These are phyloP conservation scores for Hirsutella thompsonii DNA, from an alignment of 2,329 filamentous ascomycete genomes.

Conservation along the genomic window DNA sequence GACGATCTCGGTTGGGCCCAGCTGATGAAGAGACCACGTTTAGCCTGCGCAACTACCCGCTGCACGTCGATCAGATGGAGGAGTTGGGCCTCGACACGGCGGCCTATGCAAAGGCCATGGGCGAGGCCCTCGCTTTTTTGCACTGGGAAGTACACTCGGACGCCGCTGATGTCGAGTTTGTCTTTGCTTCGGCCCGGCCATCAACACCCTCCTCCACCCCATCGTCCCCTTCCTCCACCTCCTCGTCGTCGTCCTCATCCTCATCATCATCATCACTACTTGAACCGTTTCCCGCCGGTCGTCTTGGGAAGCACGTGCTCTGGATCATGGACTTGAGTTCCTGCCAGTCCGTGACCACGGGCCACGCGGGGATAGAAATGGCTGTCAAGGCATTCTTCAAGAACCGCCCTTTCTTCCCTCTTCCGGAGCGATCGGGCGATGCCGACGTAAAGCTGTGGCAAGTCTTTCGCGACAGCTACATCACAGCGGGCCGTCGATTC, in stretches of 20 bases:
- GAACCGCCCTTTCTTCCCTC: slow-evolving; percentile 40
- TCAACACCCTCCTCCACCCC: not conserved
- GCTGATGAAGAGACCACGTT: too few species aligned
- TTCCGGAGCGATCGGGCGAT: slow-evolving; percentile 12
- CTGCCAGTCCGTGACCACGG: slow-evolving; percentile 19
- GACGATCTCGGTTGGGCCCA: not conserved
- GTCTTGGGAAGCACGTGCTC: slow-evolving; percentile 20
- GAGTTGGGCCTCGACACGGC: slow-evolving; percentile 19
- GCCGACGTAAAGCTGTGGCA: not conserved
- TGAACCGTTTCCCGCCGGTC: not conserved
- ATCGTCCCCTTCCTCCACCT: not conserved
- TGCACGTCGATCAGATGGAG: slow-evolving; percentile 37
- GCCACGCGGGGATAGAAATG: slow-evolving; percentile 23
- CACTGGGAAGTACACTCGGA: slow-evolving; percentile 35
- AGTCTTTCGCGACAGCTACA: not conserved
- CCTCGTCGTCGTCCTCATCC: too few species aligned
- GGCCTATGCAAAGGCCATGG: slow-evolving; percentile 31
- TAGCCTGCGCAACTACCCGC: slow-evolving; percentile 33
- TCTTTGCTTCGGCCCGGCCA: slow-evolving; percentile 22
- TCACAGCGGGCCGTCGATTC: too few species aligned
- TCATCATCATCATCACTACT: too few species aligned
- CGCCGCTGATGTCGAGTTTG: slow-evolving; percentile 42
- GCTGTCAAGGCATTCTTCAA: slow-evolving; percentile 29
- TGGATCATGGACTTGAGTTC: slow-evolving; percentile 38
- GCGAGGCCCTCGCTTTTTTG: slow-evolving; percentile 33